Conservation (phyloP, 23 red algal genomes). For the Gracilaria vermiculophylla region DNA sequence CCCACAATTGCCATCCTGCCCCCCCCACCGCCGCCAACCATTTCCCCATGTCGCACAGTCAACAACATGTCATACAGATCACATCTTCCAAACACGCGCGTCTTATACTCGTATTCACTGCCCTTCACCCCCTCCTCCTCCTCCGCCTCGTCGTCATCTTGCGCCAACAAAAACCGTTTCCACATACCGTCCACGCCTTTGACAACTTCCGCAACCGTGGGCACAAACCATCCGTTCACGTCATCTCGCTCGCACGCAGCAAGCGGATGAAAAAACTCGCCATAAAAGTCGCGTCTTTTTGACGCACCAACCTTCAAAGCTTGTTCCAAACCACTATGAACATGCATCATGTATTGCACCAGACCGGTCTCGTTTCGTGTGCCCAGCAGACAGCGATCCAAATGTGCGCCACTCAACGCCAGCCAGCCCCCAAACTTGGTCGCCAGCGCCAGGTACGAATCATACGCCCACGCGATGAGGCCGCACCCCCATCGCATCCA, state of each 20-base stretch:
- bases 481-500: not conserved
- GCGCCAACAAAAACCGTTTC: not conserved
- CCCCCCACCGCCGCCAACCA: not conserved
- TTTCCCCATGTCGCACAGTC: not conserved
- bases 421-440: not conserved
- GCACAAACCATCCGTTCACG: not conserved
- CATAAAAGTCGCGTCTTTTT: not conserved
- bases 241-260: not conserved
- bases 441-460: not conserved
- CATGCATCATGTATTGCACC: conserved; percentile 17
- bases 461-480: not conserved
- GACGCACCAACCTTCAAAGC: not conserved
- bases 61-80: not conserved
- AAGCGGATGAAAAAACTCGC: conserved; percentile 4
- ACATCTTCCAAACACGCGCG: not conserved
- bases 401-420: not conserved
- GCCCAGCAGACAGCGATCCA: conserved; percentile 7
- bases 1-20: conserved; percentile 1
- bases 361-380: not conserved
- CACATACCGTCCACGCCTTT: not conserved
- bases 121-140: not conserved
- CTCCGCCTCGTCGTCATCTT: not conserved
- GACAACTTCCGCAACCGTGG: not conserved
- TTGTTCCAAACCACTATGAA: not conserved
- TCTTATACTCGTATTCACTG: not conserved